Evolutionary conservation across 805 yeast genomes (phyloP).

Genomic region (Ogataea salicorniae): DNA sequence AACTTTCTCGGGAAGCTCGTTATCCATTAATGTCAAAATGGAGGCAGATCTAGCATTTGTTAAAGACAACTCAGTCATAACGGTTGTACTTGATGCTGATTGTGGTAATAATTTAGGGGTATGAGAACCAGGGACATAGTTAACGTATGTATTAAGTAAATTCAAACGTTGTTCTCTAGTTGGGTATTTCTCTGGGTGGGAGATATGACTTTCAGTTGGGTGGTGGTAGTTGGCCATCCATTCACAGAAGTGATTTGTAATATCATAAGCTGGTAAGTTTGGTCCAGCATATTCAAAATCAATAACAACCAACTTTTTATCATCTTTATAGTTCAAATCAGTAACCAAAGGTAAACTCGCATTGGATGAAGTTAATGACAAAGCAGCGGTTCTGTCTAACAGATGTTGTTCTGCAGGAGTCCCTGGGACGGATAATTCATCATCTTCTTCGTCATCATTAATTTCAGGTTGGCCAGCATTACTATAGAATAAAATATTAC

Average conservation of each 20-base stretch:
- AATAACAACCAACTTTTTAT: constrained; percentile 79
- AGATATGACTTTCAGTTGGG: constrained; percentile 45
- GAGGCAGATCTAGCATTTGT: constrained; percentile 24
- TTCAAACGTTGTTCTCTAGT: constrained; percentile 60
- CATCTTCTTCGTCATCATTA: constrained; percentile 14
- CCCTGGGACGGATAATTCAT: not conserved
- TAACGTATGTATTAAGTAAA: constrained; percentile 73
- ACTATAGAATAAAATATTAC: constrained; percentile 66
- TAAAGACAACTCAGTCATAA: constrained; percentile 5
- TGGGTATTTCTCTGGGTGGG: constrained; percentile 62
- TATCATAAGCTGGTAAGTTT: constrained; percentile 82
- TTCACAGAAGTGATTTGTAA: constrained; percentile 90
- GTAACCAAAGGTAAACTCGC: constrained; percentile 25
- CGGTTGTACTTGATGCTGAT: constrained; percentile 4
- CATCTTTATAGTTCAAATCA: constrained; percentile 32
- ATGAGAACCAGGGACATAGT: constrained; percentile 40
- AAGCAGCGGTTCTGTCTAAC: constrained; percentile 11
- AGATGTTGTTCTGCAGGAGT: constrained; percentile 10
- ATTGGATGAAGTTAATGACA: constrained; percentile 15
- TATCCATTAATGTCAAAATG: constrained; percentile 33
- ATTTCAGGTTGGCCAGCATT: constrained; percentile 24
- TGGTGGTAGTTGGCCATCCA: constrained; percentile 95
- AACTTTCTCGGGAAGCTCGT: constrained; percentile 31
- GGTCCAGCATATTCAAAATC: constrained; percentile 96
- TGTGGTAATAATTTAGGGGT: constrained; percentile 22